Evolutionary conservation across 805 yeast species (phyloP).

Genomic region (Wickerhamiella vanderwaltii): DNA sequence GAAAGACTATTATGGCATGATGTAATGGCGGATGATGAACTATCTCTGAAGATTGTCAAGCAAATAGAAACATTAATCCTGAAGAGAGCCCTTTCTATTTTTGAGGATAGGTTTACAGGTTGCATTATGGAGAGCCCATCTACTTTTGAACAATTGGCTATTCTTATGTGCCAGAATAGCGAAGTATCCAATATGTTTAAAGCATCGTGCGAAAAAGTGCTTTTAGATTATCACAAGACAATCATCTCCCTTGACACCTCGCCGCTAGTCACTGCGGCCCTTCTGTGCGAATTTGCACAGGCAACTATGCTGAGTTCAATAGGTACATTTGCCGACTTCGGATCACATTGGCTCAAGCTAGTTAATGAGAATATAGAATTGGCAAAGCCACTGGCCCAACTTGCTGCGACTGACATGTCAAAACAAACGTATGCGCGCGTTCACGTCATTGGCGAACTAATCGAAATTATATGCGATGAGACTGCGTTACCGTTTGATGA

Average conservation of each 20-base stretch:
- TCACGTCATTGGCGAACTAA: background rate
- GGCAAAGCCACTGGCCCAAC: background rate
- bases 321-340: background rate
- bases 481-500: background rate
- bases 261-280: background rate
- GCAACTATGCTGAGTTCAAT: background rate
- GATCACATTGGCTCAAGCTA: background rate
- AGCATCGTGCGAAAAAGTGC: background rate
- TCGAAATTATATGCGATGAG: background rate
- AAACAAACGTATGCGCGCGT: background rate
- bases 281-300: slow-evolving; percentile 3
- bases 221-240: background rate
- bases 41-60: background rate
- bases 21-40: background rate
- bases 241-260: background rate
- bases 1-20: background rate
- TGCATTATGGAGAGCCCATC: background rate
- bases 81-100: background rate
- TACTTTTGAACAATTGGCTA: background rate
- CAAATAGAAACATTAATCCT: background rate
- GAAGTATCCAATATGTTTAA: background rate
- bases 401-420: background rate
- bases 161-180: background rate
- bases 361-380: background rate
- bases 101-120: background rate